phyloP scores from a whole-genome alignment of 768 basidiomycete species.

The Suillus americanus region DNA sequence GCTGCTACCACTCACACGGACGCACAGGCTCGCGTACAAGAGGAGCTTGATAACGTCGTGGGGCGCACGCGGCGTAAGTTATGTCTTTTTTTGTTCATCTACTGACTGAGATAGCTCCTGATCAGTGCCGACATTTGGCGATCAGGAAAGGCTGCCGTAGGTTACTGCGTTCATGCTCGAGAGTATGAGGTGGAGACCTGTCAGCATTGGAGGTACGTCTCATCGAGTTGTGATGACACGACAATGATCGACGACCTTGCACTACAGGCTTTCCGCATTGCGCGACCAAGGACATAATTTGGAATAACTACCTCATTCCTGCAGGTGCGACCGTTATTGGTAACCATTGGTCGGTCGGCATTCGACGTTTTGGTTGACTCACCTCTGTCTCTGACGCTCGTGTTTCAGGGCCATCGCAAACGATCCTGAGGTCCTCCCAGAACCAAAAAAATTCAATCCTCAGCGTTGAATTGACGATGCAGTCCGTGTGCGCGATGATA shows the following conservation, averaged over 20 bases:
- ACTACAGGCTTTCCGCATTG: conserved; percentile 56
- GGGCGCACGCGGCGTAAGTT: conserved; percentile 35
- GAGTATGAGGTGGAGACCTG: conserved; percentile 37
- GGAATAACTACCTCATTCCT: conserved; percentile 39
- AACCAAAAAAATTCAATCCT: conserved; percentile 55
- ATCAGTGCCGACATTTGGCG: conserved; percentile 38
- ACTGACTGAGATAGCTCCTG: neutral
- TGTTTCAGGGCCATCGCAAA: conserved; percentile 42
- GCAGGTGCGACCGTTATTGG: conserved; percentile 37
- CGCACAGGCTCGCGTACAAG: conserved; percentile 48
- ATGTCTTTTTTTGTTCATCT: neutral
- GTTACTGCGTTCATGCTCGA: conserved; percentile 39
- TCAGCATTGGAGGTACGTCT: conserved; percentile 27
- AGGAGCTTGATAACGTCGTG: conserved; percentile 52
- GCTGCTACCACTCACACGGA: conserved; percentile 53
- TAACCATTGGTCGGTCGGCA: conserved; percentile 34
- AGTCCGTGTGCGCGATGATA: conserved; percentile 25
- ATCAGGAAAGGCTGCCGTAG: conserved; percentile 33
- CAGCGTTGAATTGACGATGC: conserved; percentile 45
- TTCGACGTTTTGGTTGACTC: neutral
- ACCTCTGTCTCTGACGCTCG: neutral
- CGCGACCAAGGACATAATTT: conserved; percentile 55
- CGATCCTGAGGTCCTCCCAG: conserved; percentile 51
- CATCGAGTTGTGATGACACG: neutral
- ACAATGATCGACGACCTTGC: conserved; percentile 9